Conservation (phyloP, 129 eudicot genomes). For the Mikania micrantha region DNA sequence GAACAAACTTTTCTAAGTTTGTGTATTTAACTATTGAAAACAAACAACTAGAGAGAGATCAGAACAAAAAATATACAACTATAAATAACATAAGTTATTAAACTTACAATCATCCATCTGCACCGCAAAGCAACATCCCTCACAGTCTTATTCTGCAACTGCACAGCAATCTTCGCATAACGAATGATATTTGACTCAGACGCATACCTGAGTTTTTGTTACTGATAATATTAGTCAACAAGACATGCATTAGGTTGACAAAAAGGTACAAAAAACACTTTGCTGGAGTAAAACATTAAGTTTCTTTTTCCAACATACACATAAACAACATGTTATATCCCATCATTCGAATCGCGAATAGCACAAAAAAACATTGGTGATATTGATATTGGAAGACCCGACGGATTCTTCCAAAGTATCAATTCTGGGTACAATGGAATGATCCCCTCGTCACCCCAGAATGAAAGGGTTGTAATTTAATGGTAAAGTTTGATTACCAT, state of each 20-base stretch:
- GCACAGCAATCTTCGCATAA: slow-evolving; percentile 83
- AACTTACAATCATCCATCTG: slow-evolving; percentile 89
- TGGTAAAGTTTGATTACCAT: too few relatives aligned
- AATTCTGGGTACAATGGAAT: too few relatives aligned
- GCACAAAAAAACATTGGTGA: background rate
- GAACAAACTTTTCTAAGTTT: background rate
- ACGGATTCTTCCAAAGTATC: too few relatives aligned
- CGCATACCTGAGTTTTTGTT: slow-evolving; percentile 52
- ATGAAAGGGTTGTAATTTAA: too few relatives aligned
- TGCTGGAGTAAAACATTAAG: too few relatives aligned
- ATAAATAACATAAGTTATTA: background rate
- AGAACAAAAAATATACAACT: background rate
- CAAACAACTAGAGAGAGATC: slow-evolving; percentile 4
- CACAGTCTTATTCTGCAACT: slow-evolving; percentile 67
- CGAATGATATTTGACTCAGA: slow-evolving; percentile 51
- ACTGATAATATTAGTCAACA: slow-evolving; percentile 3
- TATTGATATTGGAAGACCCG: too few relatives aligned
- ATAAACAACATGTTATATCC: background rate
- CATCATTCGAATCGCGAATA: background rate
- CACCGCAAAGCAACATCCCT: slow-evolving; percentile 89
- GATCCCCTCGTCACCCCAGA: too few relatives aligned
- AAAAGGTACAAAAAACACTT: too few relatives aligned
- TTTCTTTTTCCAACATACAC: background rate
- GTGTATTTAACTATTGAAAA: background rate
- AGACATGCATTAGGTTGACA: background rate